Percentiles rank a stretch among this genome's conserved stretches.
phyloP scores from a whole-genome alignment of 441 rosid species.

The Viola pubescens region DNA sequence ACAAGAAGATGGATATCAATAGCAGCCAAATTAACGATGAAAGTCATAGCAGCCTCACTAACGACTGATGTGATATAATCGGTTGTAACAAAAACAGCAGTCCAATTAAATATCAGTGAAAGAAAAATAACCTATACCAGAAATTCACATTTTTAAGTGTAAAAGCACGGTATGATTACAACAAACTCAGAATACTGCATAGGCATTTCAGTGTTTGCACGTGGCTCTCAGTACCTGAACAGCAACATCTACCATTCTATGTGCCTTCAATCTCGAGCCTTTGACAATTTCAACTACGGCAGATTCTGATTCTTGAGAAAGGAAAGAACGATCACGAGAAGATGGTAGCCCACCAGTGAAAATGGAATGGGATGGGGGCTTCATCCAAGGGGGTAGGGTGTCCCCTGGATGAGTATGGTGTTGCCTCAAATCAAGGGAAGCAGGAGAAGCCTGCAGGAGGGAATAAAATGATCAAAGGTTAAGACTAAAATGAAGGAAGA shows the following conservation, averaged over 20 bases:
- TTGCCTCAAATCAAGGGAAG: constrained; percentile 33
- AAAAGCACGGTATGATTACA: not conserved
- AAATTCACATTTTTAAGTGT: not conserved
- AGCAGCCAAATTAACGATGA: too few species aligned
- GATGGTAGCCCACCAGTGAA: constrained; percentile 24
- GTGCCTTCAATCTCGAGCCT: constrained; percentile 63
- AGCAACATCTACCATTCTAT: constrained; percentile 79
- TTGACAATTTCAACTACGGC: constrained; percentile 58
- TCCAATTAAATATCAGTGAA: not conserved
- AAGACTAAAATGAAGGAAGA: constrained; percentile 8
- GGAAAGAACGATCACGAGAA: constrained; percentile 24
- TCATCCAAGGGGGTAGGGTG: constrained; percentile 38
- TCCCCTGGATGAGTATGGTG: constrained; percentile 27
- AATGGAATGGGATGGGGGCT: constrained; percentile 25
- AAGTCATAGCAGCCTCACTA: not conserved
- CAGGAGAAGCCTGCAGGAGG: constrained; percentile 50
- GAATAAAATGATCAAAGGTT: constrained; percentile 13
- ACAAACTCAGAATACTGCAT: not conserved
- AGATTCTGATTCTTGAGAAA: constrained; percentile 61
- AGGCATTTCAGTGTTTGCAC: not conserved
- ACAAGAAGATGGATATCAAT: not conserved
- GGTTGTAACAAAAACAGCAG: constrained; percentile 12
- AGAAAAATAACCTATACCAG: not conserved
- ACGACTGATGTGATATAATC: constrained; percentile 4
- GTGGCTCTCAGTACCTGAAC: constrained; percentile 43